Evolutionary conservation across 768 basidiomycete species (phyloP), one percentile per base, ranked within the genome.

Genomic region (Trametes cubensis): DNA sequence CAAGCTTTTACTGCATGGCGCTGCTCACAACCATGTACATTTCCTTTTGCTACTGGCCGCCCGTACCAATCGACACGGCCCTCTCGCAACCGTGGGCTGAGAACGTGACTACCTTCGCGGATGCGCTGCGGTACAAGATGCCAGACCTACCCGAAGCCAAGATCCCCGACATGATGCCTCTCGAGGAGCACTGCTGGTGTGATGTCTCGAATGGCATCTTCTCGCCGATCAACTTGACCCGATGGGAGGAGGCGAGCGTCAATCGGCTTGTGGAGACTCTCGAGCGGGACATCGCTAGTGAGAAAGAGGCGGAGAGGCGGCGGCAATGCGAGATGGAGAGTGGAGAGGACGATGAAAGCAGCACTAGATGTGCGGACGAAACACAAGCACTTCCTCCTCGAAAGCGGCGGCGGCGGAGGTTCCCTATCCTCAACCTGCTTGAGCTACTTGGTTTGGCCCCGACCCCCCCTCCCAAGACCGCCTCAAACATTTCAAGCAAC

Each of bases 31-130:
- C 92, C n/a, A 81, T 94, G 51, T 94, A 92, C 72, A 79, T 92
- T 62, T 90, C 92, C 17, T 90, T 92, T 18, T 94, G 92, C 72
- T 93, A 93, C 74, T 94, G 92, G 92, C 89, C 90, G 64, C 90
- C 93, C 30, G 84, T 92, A 59, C 83, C 87, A 23, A 73, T 86
- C 49, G 82, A 86, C 62, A 84, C 81, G 26, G 78, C 81, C 0
- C 84, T 93, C 60, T 81, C 84, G 14, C 72, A 70, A 18, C 87
- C 89, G 11, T 91, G 88, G 88, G 74, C 85, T 5, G 79, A 82
- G 48, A 85, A 87, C 68, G 82, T 90, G 72, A 88, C 86, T 14
- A 91, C 90, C 17, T 90, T 89, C 70, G 81, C 82, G 1, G 82
- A 89, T 39, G 89, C 88, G 3, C 73, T 92, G 58, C 81, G 80